Conservation (phyloP, 1,139 yeast genomes). For the Hyphopichia buzzinii region DNA sequence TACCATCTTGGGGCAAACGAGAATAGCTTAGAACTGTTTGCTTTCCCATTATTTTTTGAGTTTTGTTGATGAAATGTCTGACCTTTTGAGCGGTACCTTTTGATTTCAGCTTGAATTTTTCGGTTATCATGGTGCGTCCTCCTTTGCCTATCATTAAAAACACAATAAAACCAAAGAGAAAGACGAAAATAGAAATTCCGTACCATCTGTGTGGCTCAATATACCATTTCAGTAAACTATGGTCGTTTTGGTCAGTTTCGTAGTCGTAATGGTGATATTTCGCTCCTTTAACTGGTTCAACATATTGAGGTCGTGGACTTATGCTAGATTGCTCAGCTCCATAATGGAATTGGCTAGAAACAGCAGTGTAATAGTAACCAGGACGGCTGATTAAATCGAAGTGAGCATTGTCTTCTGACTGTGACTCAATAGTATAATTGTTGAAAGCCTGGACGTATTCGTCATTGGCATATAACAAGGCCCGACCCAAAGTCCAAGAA, state of each 20-base stretch:
- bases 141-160: conserved; percentile 49
- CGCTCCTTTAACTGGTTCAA: conserved; percentile 20
- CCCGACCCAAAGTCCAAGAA: conserved; percentile 85
- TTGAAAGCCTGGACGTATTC: conserved; percentile 41
- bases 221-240: conserved; percentile 37
- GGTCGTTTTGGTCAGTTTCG: conserved; percentile 25
- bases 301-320: conserved; percentile 43
- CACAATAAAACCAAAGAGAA: conserved; percentile 38
- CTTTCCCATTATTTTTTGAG: background rate
- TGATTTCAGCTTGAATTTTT: conserved; percentile 9
- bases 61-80: background rate
- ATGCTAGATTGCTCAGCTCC: conserved; percentile 55
- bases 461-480: conserved; percentile 59
- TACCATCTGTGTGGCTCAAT: conserved; percentile 53
- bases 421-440: conserved; percentile 18
- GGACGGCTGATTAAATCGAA: conserved; percentile 13
- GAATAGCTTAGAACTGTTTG: background rate
- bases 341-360: conserved; percentile 43
- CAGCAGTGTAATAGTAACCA: conserved; percentile 53
- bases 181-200: conserved; percentile 51
- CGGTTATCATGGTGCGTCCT: conserved; percentile 18
- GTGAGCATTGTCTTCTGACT: conserved; percentile 16
- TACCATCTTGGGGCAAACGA: background rate
- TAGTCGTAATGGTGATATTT: conserved; percentile 27
- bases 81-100: conserved; percentile 1